These are phyloP conservation scores for Voacanga thouarsii DNA, from an alignment of 257 asterid genomes.

Conservation along the genomic window DNA sequence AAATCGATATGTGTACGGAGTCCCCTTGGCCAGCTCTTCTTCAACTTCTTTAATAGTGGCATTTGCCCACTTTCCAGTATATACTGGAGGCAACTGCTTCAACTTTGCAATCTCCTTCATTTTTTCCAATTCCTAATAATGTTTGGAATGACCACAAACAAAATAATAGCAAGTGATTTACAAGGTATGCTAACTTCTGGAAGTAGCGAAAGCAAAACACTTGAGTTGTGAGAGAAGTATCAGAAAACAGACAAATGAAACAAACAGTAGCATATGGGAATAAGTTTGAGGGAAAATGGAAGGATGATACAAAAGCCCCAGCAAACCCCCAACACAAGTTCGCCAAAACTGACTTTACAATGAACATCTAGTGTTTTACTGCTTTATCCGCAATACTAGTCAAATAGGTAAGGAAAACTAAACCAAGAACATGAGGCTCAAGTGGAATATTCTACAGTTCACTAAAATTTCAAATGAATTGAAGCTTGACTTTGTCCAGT, in stretches of 20 bases:
- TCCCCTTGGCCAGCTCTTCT: constrained; percentile 72
- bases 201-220: background rate
- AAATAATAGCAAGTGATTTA: background rate
- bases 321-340: background rate
- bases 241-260: background rate
- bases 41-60: constrained; percentile 70
- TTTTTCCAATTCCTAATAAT: constrained; percentile 70
- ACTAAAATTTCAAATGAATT: background rate
- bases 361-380: background rate
- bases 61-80: constrained; percentile 86
- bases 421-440: background rate
- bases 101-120: constrained; percentile 87
- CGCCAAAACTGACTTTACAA: background rate
- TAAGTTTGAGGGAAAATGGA: background rate
- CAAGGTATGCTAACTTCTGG: background rate
- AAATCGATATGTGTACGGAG: constrained; percentile 82
- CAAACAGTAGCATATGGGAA: background rate
- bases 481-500: background rate
- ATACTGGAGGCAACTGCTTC: constrained; percentile 85
- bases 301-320: background rate
- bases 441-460: background rate
- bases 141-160: constrained; percentile 13
- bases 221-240: background rate
- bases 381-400: background rate
- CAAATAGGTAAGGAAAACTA: background rate